Conservation (phyloP, 1,139 yeast genomes). For the Taphrina flavorubra region DNA sequence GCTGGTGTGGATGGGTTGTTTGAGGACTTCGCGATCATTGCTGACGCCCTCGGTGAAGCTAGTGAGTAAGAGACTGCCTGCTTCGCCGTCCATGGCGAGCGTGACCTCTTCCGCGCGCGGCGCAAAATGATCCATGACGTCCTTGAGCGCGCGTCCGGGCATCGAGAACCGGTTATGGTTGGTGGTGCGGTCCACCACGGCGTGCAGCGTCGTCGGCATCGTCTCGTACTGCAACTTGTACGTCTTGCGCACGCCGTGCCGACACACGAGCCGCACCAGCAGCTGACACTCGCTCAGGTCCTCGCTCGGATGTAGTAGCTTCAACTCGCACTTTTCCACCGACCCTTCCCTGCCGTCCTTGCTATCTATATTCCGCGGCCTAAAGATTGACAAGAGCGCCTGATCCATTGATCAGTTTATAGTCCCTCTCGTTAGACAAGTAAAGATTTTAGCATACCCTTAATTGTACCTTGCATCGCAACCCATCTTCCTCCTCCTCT, state of each 20-base stretch:
- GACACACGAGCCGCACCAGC: constrained; percentile 42
- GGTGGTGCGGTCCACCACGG: constrained; percentile 45
- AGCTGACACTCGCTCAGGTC: constrained; percentile 42
- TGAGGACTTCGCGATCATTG: constrained; percentile 47
- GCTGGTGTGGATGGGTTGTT: constrained; percentile 50
- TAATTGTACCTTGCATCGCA: constrained; percentile 43
- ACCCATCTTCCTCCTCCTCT: not conserved
- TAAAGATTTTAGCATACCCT: constrained; percentile 17
- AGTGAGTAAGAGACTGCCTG: constrained; percentile 46
- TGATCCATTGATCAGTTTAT: not conserved
- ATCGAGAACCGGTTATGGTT: constrained; percentile 47
- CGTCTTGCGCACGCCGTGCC: constrained; percentile 47
- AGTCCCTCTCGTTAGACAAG: too few relatives aligned
- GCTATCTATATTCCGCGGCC: constrained; percentile 38
- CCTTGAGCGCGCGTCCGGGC: constrained; percentile 47
- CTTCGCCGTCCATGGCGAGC: constrained; percentile 46
- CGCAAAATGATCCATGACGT: constrained; percentile 50
- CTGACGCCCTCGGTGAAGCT: constrained; percentile 49
- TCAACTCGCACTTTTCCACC: constrained; percentile 45
- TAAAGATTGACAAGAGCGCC: constrained; percentile 46
- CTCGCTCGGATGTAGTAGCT: constrained; percentile 41
- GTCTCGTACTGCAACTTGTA: constrained; percentile 49
- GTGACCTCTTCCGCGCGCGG: constrained; percentile 50
- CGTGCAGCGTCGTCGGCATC: constrained; percentile 46
- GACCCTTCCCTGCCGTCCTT: constrained; percentile 45